phyloP scores from a whole-genome alignment of 371 early-diverging fungal species.

The Actinomucor elegans region DNA sequence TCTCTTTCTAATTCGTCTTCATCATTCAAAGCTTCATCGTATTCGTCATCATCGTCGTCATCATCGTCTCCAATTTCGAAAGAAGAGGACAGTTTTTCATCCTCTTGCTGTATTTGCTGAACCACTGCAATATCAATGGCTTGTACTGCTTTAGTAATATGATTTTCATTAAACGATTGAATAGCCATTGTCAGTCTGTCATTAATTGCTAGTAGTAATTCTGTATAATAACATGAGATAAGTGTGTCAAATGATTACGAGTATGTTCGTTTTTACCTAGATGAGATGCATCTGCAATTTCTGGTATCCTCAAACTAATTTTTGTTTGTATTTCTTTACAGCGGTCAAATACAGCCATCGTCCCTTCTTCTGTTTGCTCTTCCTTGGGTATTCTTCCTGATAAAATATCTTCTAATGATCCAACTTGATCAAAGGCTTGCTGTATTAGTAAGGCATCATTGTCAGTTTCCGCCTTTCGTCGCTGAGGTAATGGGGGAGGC shows the following conservation, averaged over 20 bases:
- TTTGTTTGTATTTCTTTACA: constrained; percentile 31
- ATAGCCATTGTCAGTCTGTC: constrained; percentile 36
- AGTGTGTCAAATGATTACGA: too few species aligned
- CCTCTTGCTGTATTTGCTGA: background rate
- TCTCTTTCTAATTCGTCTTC: background rate
- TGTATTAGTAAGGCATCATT: constrained; percentile 3
- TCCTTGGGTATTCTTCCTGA: background rate
- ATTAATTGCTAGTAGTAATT: constrained; percentile 30
- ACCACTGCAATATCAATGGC: background rate
- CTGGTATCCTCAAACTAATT: constrained; percentile 35
- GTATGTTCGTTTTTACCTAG: constrained; percentile 51
- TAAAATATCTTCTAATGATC: background rate
- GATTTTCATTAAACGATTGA: constrained; percentile 16
- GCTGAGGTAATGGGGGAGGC: background rate
- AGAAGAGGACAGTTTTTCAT: constrained; percentile 21
- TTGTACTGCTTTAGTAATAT: constrained; percentile 1
- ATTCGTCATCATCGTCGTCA: constrained; percentile 39
- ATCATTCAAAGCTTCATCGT: constrained; percentile 3
- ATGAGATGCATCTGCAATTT: constrained; percentile 31
- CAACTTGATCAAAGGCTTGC: constrained; percentile 2
- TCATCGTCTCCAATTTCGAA: constrained; percentile 60
- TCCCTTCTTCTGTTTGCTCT: background rate
- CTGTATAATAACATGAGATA: too few species aligned
- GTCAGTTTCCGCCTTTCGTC: background rate
- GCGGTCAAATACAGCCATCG: background rate